phyloP scores from a whole-genome alignment of 2,329 filamentous ascomycete genomes.

The Grosmannia serpens region DNA sequence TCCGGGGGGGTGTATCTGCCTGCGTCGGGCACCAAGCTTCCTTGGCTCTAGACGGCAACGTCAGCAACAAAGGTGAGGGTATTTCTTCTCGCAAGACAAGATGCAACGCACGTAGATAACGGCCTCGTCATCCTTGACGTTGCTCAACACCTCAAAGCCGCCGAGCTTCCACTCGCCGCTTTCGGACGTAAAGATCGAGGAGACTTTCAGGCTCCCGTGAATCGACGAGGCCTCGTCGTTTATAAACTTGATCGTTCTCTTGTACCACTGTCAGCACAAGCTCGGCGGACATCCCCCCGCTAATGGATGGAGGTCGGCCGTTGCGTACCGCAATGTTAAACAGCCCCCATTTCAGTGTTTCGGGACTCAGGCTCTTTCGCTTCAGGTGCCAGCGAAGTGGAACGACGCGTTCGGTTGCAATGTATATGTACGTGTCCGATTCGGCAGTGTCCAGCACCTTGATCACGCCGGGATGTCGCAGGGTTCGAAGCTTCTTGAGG shows the following conservation, averaged over 20 bases:
- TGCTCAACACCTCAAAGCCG: conserved; percentile 88
- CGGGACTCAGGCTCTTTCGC: conserved; percentile 74
- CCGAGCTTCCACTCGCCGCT: conserved; percentile 97
- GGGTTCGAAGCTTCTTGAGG: conserved; percentile 80
- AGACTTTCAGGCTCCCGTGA: conserved; percentile 74
- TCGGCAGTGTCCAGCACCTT: conserved; percentile 92
- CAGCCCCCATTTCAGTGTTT: conserved; percentile 95
- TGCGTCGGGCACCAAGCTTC: conserved; percentile 76
- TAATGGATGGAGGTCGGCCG: neutral
- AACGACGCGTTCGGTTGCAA: conserved; percentile 82
- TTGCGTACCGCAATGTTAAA: conserved; percentile 63
- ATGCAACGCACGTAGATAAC: conserved; percentile 59
- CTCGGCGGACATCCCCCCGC: neutral
- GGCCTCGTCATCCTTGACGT: conserved; percentile 89
- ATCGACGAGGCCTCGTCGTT: conserved; percentile 88
- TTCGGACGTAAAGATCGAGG: conserved; percentile 85
- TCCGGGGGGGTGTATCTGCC: conserved; percentile 80
- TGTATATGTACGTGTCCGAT: conserved; percentile 92
- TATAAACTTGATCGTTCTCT: conserved; percentile 91
- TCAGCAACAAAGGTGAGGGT: neutral
- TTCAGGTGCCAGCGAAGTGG: conserved; percentile 85
- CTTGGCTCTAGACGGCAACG: conserved; percentile 54
- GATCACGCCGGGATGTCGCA: conserved; percentile 89
- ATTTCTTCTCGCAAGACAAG: neutral
- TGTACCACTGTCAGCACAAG: conserved; percentile 10